Percentiles rank a stretch among this genome's conserved stretches.
These are phyloP conservation scores for Mucor indicus DNA, from an alignment of 371 early-diverging fungal genomes.

Conservation along the genomic window DNA sequence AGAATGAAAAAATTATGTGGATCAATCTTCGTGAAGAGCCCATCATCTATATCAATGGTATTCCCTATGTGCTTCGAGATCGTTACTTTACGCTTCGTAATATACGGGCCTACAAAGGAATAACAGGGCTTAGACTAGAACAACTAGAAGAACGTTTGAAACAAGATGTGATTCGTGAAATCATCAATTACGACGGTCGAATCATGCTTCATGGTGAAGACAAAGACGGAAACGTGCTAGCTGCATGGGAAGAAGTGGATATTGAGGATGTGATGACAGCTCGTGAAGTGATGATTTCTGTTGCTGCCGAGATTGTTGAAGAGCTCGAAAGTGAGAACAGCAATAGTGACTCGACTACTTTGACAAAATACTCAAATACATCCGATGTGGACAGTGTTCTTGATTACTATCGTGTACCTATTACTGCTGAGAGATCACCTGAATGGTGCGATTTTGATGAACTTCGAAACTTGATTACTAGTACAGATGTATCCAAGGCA, in stretches of 20 bases:
- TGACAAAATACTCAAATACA: not conserved
- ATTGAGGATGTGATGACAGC: constrained; percentile 43
- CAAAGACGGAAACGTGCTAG: constrained; percentile 29
- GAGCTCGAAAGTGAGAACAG: constrained; percentile 7
- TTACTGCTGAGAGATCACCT: constrained; percentile 52
- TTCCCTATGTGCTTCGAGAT: constrained; percentile 63
- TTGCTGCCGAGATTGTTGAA: constrained; percentile 14
- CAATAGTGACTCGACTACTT: not conserved
- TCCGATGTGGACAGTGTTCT: not conserved
- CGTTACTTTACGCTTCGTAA: constrained; percentile 54
- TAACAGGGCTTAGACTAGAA: constrained; percentile 52
- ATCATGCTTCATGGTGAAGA: constrained; percentile 60
- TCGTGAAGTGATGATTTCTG: constrained; percentile 32
- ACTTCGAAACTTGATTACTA: constrained; percentile 28
- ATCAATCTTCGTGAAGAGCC: constrained; percentile 70
- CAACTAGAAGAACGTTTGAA: constrained; percentile 54
- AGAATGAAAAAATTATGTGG: constrained; percentile 42
- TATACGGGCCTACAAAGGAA: constrained; percentile 58
- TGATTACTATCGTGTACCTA: constrained; percentile 45
- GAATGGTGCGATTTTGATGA: constrained; percentile 53
- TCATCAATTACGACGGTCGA: constrained; percentile 35
- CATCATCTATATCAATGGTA: constrained; percentile 60
- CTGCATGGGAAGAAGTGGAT: constrained; percentile 53
- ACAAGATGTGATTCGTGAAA: constrained; percentile 56
- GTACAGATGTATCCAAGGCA: constrained; percentile 21